phyloP scores from a whole-genome alignment of 148 eudicot genomes.

The Fallopia convolvulus region DNA sequence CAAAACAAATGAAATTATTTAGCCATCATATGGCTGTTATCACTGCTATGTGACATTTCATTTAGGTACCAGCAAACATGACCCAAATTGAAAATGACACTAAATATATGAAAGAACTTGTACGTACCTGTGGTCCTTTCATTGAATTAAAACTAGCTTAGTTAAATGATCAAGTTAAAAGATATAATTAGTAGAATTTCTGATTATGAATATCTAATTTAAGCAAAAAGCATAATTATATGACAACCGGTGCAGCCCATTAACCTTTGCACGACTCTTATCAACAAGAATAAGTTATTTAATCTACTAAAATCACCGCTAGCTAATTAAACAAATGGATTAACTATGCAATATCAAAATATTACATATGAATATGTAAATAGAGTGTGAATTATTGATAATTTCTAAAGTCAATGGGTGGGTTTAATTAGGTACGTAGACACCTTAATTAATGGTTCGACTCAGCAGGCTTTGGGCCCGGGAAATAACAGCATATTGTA shows the following conservation, averaged over 20 bases:
- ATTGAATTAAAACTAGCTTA: no score
- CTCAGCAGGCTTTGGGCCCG: background rate
- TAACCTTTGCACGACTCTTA: background rate
- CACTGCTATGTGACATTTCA: background rate
- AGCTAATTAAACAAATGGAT: background rate
- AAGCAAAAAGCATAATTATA: no score
- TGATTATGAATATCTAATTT: no score
- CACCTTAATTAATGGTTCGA: background rate
- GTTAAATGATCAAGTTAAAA: no score
- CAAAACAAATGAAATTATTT: background rate
- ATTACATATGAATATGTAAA: background rate
- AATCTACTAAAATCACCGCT: background rate
- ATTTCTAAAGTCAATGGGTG: background rate
- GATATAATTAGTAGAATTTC: no score
- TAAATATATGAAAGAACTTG: background rate
- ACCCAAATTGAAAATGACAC: constrained; percentile 2
- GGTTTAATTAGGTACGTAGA: background rate
- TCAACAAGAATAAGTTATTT: background rate
- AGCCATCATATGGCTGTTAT: background rate
- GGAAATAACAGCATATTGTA: background rate
- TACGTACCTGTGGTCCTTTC: no score
- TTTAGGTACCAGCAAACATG: background rate
- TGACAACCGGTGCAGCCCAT: no score
- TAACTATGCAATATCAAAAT: background rate
- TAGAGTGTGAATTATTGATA: background rate